Conservation (phyloP, 2,329 filamentous ascomycete species). For the Nothophaeocryptopus gaeumannii region DNA sequence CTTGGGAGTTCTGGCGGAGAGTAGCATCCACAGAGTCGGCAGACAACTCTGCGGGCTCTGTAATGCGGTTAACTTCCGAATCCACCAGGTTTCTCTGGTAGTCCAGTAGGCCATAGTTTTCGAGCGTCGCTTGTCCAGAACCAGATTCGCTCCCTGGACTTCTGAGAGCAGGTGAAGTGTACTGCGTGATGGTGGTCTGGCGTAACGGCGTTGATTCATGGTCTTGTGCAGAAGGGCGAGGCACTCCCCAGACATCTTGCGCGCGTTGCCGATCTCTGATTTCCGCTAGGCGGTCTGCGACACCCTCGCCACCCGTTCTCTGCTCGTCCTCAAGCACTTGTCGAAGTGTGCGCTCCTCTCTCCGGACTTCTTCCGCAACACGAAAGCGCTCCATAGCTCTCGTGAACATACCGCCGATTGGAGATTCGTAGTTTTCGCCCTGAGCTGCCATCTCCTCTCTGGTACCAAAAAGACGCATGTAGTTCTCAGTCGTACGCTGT, state of each 20-base stretch:
- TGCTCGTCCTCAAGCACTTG: slow-evolving; percentile 34
- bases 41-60: too few relatives aligned
- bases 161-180: background rate
- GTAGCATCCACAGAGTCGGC: too few relatives aligned
- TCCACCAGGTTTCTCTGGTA: too few relatives aligned
- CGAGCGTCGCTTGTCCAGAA: too few relatives aligned
- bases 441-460: slow-evolving; percentile 46
- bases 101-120: too few relatives aligned
- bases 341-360: slow-evolving; percentile 34
- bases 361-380: slow-evolving; percentile 40
- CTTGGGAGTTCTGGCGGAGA: too few relatives aligned
- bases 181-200: slow-evolving; percentile 9
- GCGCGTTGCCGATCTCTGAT: slow-evolving; percentile 15
- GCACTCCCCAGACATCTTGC: slow-evolving; percentile 35
- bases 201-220: background rate
- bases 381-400: slow-evolving; percentile 45
- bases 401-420: slow-evolving; percentile 48
- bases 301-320: slow-evolving; percentile 23
- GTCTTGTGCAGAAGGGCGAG: slow-evolving; percentile 8
- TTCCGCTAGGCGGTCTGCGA: slow-evolving; percentile 21
- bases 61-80: too few relatives aligned
- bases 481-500: slow-evolving; percentile 37
- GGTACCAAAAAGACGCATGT: slow-evolving; percentile 45
- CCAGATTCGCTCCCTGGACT: background rate
- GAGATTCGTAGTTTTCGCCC: slow-evolving; percentile 49